Percentiles rank a stretch among this genome's conserved stretches.
Conservation (phyloP, 1,284 basidiomycete species). For the Neolentinus lepideus region DNA sequence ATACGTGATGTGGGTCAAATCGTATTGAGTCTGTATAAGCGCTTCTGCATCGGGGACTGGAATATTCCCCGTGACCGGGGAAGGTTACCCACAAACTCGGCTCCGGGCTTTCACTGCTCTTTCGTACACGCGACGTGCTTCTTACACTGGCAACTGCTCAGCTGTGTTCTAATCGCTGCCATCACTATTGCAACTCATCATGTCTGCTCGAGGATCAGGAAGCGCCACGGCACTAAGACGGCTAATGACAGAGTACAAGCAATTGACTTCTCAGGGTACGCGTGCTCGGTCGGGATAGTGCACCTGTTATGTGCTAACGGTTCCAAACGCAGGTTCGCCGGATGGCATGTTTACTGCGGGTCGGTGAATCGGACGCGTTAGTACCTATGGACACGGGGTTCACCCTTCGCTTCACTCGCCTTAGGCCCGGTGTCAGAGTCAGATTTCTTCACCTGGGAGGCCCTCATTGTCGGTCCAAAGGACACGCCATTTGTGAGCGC, state of each 20-base stretch:
- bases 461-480: conserved; percentile 92
- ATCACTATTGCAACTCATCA: too few species aligned
- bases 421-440: conserved; percentile 86
- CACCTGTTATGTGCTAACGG: not conserved
- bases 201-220: conserved; percentile 33
- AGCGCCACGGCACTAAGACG: conserved; percentile 67
- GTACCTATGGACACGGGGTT: not conserved
- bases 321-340: conserved; percentile 55
- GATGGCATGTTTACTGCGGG: conserved; percentile 94
- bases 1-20: not conserved
- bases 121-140: too few species aligned
- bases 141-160: too few species aligned
- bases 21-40: too few species aligned
- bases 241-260: conserved; percentile 91
- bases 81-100: too few species aligned
- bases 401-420: conserved; percentile 7
- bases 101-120: too few species aligned
- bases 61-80: too few species aligned
- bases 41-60: too few species aligned
- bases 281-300: not conserved
- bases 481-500: conserved; percentile 89
- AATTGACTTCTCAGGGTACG: conserved; percentile 62
- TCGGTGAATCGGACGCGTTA: conserved; percentile 19
- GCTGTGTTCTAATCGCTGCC: too few species aligned
- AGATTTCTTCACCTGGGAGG: conserved; percentile 99